Conservation (phyloP, 345 rosid species). For the Alliaria petiolata region DNA sequence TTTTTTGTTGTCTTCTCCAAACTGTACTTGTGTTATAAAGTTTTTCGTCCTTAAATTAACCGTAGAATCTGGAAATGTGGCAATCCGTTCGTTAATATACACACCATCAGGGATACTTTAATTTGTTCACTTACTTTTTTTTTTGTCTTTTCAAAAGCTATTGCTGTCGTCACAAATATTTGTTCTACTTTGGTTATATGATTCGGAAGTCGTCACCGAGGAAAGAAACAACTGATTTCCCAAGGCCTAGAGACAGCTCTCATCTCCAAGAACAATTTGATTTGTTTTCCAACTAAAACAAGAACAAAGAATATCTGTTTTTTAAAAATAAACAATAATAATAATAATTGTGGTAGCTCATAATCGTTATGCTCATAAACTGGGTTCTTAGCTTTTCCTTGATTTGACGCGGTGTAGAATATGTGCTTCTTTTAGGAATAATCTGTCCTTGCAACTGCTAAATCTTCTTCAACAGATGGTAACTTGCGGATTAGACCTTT, state of each 20-base stretch:
- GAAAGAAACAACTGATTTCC: not conserved
- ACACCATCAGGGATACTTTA: too few species aligned
- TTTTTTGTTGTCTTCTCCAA: not conserved
- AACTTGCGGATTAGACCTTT: constrained; percentile 27
- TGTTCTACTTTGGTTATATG: too few species aligned
- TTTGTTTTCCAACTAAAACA: not conserved
- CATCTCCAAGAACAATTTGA: constrained; percentile 15
- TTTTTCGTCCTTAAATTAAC: not conserved
- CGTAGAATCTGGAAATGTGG: too few species aligned
- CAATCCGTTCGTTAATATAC: too few species aligned
- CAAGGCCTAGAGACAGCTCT: constrained; percentile 10
- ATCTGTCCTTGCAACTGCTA: constrained; percentile 51
- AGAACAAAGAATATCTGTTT: too few species aligned
- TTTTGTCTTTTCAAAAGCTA: not conserved
- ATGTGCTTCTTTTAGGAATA: constrained; percentile 9
- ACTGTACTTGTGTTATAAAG: not conserved
- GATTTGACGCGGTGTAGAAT: constrained; percentile 18
- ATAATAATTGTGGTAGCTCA: constrained; percentile 1
- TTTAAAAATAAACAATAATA: too few species aligned
- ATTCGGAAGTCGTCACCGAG: not conserved
- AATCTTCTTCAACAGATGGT: constrained; percentile 75
- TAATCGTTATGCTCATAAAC: constrained; percentile 10
- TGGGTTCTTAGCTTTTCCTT: constrained; percentile 20
- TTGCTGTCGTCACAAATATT: not conserved
- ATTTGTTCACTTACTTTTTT: too few species aligned